Evolutionary conservation across 805 yeast genomes (phyloP).

Genomic region (Wickerhamiella sergipiensis): DNA sequence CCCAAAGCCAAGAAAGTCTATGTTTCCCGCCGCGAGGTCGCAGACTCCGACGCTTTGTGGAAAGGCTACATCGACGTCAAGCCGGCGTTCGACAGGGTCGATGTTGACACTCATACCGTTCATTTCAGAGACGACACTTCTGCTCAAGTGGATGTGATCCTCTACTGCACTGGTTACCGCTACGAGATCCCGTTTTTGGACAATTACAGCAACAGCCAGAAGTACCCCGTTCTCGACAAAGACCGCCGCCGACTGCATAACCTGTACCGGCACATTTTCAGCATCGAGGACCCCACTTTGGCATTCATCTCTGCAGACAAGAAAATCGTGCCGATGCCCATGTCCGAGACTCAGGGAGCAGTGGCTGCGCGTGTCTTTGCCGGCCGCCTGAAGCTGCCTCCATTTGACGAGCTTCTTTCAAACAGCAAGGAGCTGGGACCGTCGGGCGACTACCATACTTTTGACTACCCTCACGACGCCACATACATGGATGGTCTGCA

Average conservation of each 20-base stretch:
- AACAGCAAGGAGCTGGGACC: conserved; percentile 33
- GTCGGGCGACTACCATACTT: conserved; percentile 37
- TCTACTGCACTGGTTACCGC: conserved; percentile 67
- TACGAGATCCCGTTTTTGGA: conserved; percentile 52
- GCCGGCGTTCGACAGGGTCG: conserved; percentile 23
- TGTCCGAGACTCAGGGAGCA: conserved; percentile 46
- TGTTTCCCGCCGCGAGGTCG: conserved; percentile 34
- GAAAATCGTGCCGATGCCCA: conserved; percentile 23
- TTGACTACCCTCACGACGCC: conserved; percentile 46
- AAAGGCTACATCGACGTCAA: conserved; percentile 30
- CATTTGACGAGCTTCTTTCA: conserved; percentile 31
- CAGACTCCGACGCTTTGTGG: conserved; percentile 24
- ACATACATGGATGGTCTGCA: conserved; percentile 36
- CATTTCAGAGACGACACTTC: conserved; percentile 29
- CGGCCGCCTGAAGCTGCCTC: conserved; percentile 44
- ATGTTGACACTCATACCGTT: not conserved
- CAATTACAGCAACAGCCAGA: conserved; percentile 21
- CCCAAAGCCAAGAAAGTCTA: conserved; percentile 30
- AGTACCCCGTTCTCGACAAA: conserved; percentile 16
- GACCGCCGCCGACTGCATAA: conserved; percentile 38
- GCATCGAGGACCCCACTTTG: conserved; percentile 47
- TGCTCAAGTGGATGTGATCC: conserved; percentile 37
- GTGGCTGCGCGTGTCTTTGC: conserved; percentile 49
- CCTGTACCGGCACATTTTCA: conserved; percentile 46
- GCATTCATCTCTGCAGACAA: conserved; percentile 40